Evolutionary conservation across 345 rosid species (phyloP).

Genomic region (Litchi chinensis): DNA sequence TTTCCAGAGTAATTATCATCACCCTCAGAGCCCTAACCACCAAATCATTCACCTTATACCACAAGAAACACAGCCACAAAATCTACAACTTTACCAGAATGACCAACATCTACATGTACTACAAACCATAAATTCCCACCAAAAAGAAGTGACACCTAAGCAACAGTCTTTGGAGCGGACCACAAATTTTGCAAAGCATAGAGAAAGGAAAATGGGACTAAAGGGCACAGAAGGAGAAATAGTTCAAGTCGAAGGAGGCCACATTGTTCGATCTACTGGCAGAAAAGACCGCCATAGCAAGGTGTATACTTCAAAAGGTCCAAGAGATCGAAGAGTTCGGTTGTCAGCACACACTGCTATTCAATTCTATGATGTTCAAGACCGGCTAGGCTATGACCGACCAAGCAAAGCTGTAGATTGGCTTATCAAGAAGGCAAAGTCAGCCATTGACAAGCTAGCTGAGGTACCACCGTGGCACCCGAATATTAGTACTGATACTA

Average conservation of each 20-base stretch:
- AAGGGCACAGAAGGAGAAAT: conserved; percentile 64
- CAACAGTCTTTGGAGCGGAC: conserved; percentile 2
- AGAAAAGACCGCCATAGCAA: conserved; percentile 88
- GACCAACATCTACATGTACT: conserved; percentile 33
- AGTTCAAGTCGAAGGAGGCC: conserved; percentile 78
- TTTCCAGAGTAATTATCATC: conserved; percentile 35
- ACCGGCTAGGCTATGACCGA: conserved; percentile 79
- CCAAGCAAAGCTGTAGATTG: conserved; percentile 94
- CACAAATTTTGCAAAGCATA: conserved; percentile 28
- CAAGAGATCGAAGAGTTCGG: conserved; percentile 76
- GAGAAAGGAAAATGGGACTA: conserved; percentile 38
- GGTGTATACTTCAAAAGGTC: conserved; percentile 79
- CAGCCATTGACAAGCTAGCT: conserved; percentile 73
- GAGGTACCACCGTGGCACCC: conserved; percentile 50
- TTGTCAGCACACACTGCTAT: conserved; percentile 87
- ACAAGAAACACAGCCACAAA: conserved; percentile 21
- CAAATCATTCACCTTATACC: conserved; percentile 12
- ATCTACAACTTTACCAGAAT: conserved; percentile 30
- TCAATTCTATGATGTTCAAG: conserved; percentile 89
- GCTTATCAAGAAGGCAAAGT: conserved; percentile 79
- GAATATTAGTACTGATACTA: neutral
- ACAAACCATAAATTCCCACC: conserved; percentile 21
- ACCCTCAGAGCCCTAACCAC: conserved; percentile 17
- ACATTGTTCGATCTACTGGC: conserved; percentile 71
- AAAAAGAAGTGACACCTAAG: neutral